phyloP scores from a whole-genome alignment of 176 grass and related monocot species.

The Elaeis guineensis region DNA sequence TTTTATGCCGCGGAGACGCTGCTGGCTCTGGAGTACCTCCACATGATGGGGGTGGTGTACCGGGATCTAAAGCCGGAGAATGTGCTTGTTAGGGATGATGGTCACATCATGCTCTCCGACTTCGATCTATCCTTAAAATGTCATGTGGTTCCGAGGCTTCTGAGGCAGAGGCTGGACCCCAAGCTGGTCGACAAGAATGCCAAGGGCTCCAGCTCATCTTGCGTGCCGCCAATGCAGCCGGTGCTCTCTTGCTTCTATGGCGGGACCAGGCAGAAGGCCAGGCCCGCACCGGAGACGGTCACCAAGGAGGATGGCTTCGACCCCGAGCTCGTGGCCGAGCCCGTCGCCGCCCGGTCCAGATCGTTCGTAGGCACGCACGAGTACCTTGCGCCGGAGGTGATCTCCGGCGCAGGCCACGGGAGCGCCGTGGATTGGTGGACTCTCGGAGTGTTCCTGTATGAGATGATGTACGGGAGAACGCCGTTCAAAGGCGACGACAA shows the following conservation, averaged over 20 bases:
- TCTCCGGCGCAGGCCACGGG: slow-evolving; percentile 78
- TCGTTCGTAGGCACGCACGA: slow-evolving; percentile 97
- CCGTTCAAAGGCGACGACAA: slow-evolving; percentile 87
- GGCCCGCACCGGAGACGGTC: slow-evolving; percentile 4
- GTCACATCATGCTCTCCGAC: slow-evolving; percentile 98
- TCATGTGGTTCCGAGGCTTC: slow-evolving; percentile 61
- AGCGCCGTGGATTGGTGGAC: slow-evolving; percentile 97
- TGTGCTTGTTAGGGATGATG: slow-evolving; percentile 69
- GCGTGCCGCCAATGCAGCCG: slow-evolving; percentile 79
- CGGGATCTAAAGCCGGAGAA: slow-evolving; percentile 93
- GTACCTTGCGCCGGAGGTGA: slow-evolving; percentile 92
- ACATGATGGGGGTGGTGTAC: slow-evolving; percentile 99
- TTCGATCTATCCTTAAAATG: slow-evolving; percentile 90
- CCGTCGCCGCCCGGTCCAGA: slow-evolving; percentile 57
- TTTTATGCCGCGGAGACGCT: slow-evolving; percentile 87
- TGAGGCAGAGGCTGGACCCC: slow-evolving; percentile 19
- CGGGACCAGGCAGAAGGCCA: slow-evolving; percentile 14
- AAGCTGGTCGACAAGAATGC: slow-evolving; percentile 17
- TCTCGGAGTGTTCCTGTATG: slow-evolving; percentile 82
- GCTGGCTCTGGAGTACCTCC: slow-evolving; percentile 80
- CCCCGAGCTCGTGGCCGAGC: slow-evolving; percentile 75
- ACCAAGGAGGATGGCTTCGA: slow-evolving; percentile 8
- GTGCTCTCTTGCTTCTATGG: slow-evolving; percentile 78
- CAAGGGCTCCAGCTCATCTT: slow-evolving; percentile 22
- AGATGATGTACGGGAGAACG: slow-evolving; percentile 76